These are phyloP conservation scores for Zygoascus bituminiphila DNA, from an alignment of 805 yeast species.

Conservation along the genomic window DNA sequence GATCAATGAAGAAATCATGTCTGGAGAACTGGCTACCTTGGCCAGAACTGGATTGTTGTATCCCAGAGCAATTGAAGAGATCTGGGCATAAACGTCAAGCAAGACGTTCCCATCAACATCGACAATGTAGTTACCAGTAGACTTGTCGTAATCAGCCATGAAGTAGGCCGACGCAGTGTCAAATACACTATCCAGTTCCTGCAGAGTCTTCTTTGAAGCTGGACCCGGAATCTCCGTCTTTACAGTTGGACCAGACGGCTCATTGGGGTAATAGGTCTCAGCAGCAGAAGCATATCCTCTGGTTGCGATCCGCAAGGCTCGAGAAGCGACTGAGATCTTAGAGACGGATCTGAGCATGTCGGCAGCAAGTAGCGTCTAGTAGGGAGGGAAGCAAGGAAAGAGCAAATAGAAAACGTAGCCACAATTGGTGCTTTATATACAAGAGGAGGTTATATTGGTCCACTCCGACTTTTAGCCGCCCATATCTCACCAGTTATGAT, in stretches of 20 bases:
- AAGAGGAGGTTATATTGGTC: neutral
- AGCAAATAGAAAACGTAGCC: no score
- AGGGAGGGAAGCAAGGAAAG: no score
- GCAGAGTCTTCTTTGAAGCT: constrained; percentile 43
- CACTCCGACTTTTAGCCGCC: neutral
- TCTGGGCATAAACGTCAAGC: constrained; percentile 75
- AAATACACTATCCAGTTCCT: constrained; percentile 49
- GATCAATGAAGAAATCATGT: constrained; percentile 62
- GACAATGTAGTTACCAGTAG: constrained; percentile 68
- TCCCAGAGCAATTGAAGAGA: constrained; percentile 78
- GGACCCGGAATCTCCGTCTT: constrained; percentile 69
- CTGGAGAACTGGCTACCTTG: constrained; percentile 60
- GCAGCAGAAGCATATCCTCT: constrained; percentile 13
- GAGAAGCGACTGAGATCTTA: neutral
- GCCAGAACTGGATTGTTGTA: constrained; percentile 74
- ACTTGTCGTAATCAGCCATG: constrained; percentile 66
- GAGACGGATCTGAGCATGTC: constrained; percentile 12
- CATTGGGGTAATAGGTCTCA: constrained; percentile 32
- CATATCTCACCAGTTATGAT: neutral
- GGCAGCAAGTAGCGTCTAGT: neutral
- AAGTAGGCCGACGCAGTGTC: constrained; percentile 70
- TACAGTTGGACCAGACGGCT: constrained; percentile 65
- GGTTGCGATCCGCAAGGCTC: constrained; percentile 1
- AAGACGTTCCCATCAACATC: constrained; percentile 72
- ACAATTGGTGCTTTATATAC: neutral